Evolutionary conservation across 495 filamentous ascomycete species (phyloP).

Genomic region (Hypoxylon lienhwacheense): DNA sequence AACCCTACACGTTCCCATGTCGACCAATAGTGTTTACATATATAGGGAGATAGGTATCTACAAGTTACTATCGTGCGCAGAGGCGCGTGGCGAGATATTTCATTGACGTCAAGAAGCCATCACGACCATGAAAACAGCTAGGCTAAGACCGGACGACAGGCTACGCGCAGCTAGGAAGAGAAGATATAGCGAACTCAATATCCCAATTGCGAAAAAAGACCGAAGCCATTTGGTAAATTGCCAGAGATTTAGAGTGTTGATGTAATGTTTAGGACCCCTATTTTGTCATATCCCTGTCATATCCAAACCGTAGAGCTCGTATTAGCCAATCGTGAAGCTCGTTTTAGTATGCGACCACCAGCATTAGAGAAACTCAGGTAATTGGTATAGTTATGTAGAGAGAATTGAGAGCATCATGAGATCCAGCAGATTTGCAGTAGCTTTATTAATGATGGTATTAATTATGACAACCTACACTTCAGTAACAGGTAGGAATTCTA

Average conservation of each 20-base stretch:
- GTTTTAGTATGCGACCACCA: constrained; percentile 16
- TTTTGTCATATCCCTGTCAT: constrained; percentile 33
- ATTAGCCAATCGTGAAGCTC: constrained; percentile 26
- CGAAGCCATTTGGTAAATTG: neutral
- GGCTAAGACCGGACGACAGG: constrained; percentile 1
- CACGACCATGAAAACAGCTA: neutral
- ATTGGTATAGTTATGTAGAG: neutral
- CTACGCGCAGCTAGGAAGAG: neutral
- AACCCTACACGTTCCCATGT: too few species aligned
- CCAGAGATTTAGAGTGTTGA: constrained; percentile 22
- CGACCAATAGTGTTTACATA: too few species aligned
- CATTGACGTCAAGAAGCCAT: constrained; percentile 28
- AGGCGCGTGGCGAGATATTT: constrained; percentile 8
- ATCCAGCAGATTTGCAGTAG: too few species aligned
- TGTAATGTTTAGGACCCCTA: constrained; percentile 10
- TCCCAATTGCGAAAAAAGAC: constrained; percentile 12
- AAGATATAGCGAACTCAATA: constrained; percentile 2
- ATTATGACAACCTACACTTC: too few species aligned
- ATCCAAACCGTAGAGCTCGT: constrained; percentile 18
- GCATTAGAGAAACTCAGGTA: constrained; percentile 11
- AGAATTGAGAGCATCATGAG: too few species aligned
- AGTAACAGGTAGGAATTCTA: too few species aligned
- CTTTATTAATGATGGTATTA: too few species aligned
- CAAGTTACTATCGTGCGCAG: neutral
- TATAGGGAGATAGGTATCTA: too few species aligned